Base-by-base conservation (phyloP, 306 rosid genomes). In the Pueraria montana region DNA sequence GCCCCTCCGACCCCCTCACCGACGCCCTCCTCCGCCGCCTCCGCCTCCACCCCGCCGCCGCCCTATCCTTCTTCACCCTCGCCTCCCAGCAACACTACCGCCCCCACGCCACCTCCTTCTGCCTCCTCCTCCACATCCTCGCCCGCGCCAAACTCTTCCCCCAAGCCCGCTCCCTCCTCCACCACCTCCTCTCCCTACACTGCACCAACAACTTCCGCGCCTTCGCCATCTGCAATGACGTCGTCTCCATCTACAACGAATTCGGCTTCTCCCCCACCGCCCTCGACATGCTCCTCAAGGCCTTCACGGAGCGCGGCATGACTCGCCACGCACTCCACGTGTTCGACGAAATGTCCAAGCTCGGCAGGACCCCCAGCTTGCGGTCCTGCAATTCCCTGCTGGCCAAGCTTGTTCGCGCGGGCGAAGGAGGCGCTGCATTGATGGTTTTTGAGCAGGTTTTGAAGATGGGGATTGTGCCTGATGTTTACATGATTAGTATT, bases 381-480 rank as follows among this genome's bases (percentile, higher is more conserved):
- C 80, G 90, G 89, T 91, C 99, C 17, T 93, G 98, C 76, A 95
- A 89, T 84, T 85, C 82, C 79, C 86, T 95, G 85, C 72, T 95
- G 84, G 91, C 91, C 69, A 85, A 63, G 83, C 84, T 93, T 66
- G 93, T 95, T 1, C 87, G 38, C 11, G 86, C 42, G 17, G 89
- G 90, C 0, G 94, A 91, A 48, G 23, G 48, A 59, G 61, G 48
- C 27, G 46, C 30, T 0, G 99, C 93, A 0, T 6, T 88, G 52
- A 86, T 85, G 62, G 90, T 93, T 56, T 95, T 83, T 18, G 91
- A 91, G 63, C 98, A 93, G 86, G 70, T 93, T 63, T 18, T 40
- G 52, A 62, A 88, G 48, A 80, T 85, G 61, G 95, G 92, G 56
- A 73, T 89, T 68, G 86, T 76, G 68, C 97, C 95, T 9, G 94